Percentiles rank a stretch among this genome's conserved stretches.
phyloP scores from a whole-genome alignment of 768 basidiomycete genomes.

The Mycena haematopus region DNA sequence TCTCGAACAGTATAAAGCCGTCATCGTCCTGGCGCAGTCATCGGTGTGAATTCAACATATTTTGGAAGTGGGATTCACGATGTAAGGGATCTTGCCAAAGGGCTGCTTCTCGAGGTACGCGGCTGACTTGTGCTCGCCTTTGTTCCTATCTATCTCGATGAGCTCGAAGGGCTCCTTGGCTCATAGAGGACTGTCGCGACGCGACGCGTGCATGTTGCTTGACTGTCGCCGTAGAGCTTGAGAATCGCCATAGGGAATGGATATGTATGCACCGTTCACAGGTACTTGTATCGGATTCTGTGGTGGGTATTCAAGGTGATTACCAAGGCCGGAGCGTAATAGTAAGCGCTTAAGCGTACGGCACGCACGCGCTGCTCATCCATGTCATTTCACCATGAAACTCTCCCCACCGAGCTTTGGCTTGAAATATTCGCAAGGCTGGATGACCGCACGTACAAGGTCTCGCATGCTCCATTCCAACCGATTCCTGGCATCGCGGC shows the following conservation, averaged over 20 bases:
- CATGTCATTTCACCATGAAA: constrained; percentile 26
- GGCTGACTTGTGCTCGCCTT: constrained; percentile 1
- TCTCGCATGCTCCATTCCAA: constrained; percentile 57
- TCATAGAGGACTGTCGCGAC: constrained; percentile 1
- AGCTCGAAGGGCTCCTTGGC: background rate
- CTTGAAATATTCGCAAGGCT: constrained; percentile 50
- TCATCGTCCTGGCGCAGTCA: background rate
- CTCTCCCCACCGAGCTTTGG: constrained; percentile 62
- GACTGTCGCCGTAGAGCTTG: background rate
- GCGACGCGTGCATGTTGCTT: background rate
- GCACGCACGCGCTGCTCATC: too few relatives aligned
- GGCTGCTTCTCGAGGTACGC: background rate
- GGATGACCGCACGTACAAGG: constrained; percentile 30
- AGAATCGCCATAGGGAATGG: constrained; percentile 2
- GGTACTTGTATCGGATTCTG: too few relatives aligned
- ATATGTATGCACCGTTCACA: too few relatives aligned
- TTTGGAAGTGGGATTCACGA: background rate
- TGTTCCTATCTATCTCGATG: constrained; percentile 1
- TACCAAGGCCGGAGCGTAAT: too few relatives aligned
- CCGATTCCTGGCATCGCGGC: constrained; percentile 33
- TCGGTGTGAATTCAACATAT: background rate
- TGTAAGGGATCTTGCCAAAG: background rate
- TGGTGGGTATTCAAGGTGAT: too few relatives aligned
- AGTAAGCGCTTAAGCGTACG: background rate
- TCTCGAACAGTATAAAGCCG: background rate